Percentiles rank a stretch among this genome's conserved stretches.
Evolutionary conservation across 495 filamentous ascomycete genomes (phyloP).

Genomic region (Talaromyces proteolyticus): DNA sequence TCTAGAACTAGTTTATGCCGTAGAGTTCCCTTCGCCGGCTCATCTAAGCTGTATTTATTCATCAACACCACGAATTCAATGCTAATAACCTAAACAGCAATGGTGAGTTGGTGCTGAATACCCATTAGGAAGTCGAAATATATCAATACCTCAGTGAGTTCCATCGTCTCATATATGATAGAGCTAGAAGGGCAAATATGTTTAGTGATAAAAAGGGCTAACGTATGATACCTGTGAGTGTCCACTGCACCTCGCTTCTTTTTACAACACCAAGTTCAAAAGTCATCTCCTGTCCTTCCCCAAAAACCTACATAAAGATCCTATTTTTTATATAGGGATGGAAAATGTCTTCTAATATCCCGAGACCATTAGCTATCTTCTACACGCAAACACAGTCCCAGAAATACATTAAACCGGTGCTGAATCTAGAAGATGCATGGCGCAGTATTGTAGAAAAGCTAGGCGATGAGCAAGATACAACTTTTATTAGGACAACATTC

Average conservation of each 20-base stretch:
- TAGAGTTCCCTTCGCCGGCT: background rate
- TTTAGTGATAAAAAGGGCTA: too few relatives aligned
- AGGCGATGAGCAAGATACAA: conserved; percentile 6
- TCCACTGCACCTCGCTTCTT: too few relatives aligned
- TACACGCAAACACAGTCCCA: conserved; percentile 11
- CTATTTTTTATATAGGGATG: background rate
- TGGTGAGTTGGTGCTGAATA: background rate
- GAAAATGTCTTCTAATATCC: conserved; percentile 12
- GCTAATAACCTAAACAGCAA: background rate
- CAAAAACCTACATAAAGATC: background rate
- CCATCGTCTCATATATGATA: too few relatives aligned
- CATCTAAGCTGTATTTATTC: background rate
- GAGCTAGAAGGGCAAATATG: too few relatives aligned
- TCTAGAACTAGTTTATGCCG: background rate
- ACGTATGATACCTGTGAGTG: too few relatives aligned
- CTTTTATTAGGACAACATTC: conserved; percentile 13
- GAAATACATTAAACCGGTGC: conserved; percentile 11
- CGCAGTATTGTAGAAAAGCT: conserved; percentile 8
- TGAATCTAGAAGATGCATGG: conserved; percentile 14
- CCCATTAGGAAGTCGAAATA: background rate
- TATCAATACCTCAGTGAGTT: background rate
- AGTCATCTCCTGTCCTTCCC: background rate
- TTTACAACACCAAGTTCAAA: too few relatives aligned
- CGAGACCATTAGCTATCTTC: conserved; percentile 13
- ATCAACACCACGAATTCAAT: background rate